These are phyloP conservation scores for Rosa persica DNA, from an alignment of 306 rosid genomes.

Conservation along the genomic window DNA sequence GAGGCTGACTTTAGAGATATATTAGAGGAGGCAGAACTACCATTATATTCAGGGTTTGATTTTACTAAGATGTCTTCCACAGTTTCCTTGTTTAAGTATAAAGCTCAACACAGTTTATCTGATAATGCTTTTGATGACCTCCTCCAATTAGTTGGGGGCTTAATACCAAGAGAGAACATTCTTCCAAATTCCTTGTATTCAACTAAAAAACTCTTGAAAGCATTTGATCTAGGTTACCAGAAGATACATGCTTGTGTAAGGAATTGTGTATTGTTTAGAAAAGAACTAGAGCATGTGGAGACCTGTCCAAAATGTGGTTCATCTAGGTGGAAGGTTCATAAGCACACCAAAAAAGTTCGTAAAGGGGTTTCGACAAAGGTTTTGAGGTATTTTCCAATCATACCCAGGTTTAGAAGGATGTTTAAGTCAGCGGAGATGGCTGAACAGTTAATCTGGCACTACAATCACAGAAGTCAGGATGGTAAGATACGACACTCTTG, in stretches of 20 bases:
- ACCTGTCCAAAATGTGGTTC: neutral
- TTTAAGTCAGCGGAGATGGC: neutral
- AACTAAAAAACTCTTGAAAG: too few relatives aligned
- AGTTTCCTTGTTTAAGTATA: neutral
- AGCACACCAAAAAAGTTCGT: too few relatives aligned
- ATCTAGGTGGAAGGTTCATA: neutral
- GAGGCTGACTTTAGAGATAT: neutral
- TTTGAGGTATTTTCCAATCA: too few relatives aligned
- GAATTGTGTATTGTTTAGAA: neutral
- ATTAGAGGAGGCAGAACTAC: neutral
- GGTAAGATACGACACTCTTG: neutral
- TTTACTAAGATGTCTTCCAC: neutral
- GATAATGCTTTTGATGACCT: neutral
- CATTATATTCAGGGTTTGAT: neutral
- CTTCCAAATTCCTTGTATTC: neutral
- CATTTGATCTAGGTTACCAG: neutral
- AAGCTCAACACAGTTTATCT: neutral
- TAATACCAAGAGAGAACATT: neutral
- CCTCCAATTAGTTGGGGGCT: too few relatives aligned
- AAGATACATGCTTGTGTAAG: neutral
- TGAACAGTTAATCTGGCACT: neutral
- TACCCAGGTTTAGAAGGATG: too few relatives aligned
- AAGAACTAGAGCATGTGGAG: neutral
- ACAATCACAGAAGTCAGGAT: neutral
- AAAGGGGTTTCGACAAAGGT: too few relatives aligned